Base-by-base conservation (phyloP, 148 eudicot genomes). In the Polygonum maritimum region DNA sequence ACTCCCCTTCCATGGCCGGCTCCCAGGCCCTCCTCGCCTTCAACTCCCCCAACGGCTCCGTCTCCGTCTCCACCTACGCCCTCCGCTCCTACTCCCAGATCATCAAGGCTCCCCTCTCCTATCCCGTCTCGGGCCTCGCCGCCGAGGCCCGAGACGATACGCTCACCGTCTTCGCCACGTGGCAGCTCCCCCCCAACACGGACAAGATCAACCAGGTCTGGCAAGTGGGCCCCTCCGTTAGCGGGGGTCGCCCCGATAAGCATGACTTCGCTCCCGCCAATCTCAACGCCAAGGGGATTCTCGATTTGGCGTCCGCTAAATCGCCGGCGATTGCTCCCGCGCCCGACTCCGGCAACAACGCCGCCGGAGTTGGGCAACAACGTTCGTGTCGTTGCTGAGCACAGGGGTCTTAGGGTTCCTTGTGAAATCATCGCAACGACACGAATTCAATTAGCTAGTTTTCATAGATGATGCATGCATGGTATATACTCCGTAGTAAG, bases 211-310 rank as follows among this genome's bases (percentile, higher is more conserved):
- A 80, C 54, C 48, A 60, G 40, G 75, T 85, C 2, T 85, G 87
- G 87, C 87, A 85, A 45, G 85, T 76, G 48, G 87, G 87, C 0
- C 80, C 85, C 3, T 19, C 78, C 1, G 63, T 44, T 0, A 69
- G n/a, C 5, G 12, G 33, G 10, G 71, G 71, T 2, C 12, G 18
- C 5, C 71, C 71, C 16, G 71, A 33, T 33, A 33, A 12, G 44
- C 71, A 67, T 7, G 41, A 31, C 12, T 35, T 67, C 8, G 39
- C 5, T 5, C 41, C 39, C 7, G 71, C 82, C 13, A 87, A 87
- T 79, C 86, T 87, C 0, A 52, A 49, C 2, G 47, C 4, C 16
- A 44, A 78, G n/a, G 84, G 44, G 54, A 87, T 79, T 77, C 76
- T 33, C 44, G 45, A 72, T 82, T 2, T 84, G 84, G 80, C 87